These are phyloP conservation scores for Globisporangium paddicum DNA, from an alignment of 352 stramenopile species.

Conservation along the genomic window DNA sequence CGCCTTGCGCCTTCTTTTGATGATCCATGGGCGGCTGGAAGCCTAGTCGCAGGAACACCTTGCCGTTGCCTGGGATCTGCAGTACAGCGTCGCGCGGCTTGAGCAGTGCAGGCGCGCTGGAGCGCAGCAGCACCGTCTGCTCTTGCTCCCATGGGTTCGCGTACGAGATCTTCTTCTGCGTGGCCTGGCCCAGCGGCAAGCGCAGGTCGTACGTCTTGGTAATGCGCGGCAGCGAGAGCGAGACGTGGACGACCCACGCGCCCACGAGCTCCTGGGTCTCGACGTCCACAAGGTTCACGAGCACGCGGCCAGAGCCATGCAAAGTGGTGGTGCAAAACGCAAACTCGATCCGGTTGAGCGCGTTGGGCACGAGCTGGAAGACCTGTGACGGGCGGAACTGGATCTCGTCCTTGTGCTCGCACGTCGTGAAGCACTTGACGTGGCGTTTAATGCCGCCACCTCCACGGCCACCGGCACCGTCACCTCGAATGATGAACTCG, in stretches of 20 bases:
- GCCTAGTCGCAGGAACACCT: slow-evolving; percentile 48
- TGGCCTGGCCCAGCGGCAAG: slow-evolving; percentile 44
- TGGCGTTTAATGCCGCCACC: slow-evolving; percentile 2
- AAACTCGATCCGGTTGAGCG: slow-evolving; percentile 89
- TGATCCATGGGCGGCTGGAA: slow-evolving; percentile 24
- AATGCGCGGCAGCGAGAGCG: slow-evolving; percentile 66
- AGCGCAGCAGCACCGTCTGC: slow-evolving; percentile 81
- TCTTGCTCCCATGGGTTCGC: slow-evolving; percentile 89
- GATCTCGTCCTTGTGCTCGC: slow-evolving; percentile 31
- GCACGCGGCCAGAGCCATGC: slow-evolving; percentile 27
- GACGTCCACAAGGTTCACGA: slow-evolving; percentile 88
- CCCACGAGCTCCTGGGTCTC: slow-evolving; percentile 88
- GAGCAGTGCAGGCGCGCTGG: slow-evolving; percentile 69
- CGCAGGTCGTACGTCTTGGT: slow-evolving; percentile 92
- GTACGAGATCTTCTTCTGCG: slow-evolving; percentile 93
- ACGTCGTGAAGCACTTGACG: slow-evolving; percentile 53
- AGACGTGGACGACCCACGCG: slow-evolving; percentile 85
- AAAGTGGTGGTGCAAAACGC: slow-evolving; percentile 59
- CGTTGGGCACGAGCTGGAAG: slow-evolving; percentile 86
- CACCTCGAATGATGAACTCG: slow-evolving; percentile 90
- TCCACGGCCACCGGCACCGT: slow-evolving; percentile 24
- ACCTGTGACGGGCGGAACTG: slow-evolving; percentile 73
- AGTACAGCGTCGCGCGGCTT: slow-evolving; percentile 63
- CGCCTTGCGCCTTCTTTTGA: not conserved
- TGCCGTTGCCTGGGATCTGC: slow-evolving; percentile 40